phyloP scores from a whole-genome alignment of 139 green algal genomes.

The Protoeuglena noctilucae region DNA sequence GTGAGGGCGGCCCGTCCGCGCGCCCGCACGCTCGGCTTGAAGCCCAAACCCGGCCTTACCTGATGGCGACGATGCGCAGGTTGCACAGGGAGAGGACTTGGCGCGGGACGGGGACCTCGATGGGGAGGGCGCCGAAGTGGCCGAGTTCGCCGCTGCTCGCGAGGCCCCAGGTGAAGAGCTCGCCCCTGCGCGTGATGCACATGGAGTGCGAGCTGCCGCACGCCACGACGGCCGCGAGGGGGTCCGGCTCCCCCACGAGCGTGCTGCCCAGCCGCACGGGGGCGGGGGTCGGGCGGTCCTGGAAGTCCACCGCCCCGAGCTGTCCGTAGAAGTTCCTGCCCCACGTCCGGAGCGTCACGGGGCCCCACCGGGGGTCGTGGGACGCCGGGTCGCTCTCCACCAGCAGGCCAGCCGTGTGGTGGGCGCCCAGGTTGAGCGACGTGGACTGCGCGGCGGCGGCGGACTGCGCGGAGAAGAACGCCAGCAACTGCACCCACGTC shows the following conservation, averaged over 20 bases:
- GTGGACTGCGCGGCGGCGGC: conserved; percentile 44
- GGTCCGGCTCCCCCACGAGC: conserved; percentile 35
- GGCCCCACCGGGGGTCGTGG: neutral
- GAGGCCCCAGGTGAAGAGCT: conserved; percentile 64
- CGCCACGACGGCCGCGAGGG: conserved; percentile 46
- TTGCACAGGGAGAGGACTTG: conserved; percentile 14
- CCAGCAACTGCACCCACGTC: conserved; percentile 35
- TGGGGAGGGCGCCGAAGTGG: conserved; percentile 35
- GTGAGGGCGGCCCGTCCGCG: too few relatives aligned
- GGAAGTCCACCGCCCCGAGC: conserved; percentile 7
- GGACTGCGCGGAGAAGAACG: conserved; percentile 49
- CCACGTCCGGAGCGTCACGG: conserved; percentile 1
- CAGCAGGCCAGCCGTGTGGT: conserved; percentile 46
- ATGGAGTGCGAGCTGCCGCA: conserved; percentile 38
- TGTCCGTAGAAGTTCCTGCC: conserved; percentile 6
- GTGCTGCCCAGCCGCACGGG: conserved; percentile 11
- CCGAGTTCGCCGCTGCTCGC: conserved; percentile 55
- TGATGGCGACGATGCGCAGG: too few relatives aligned
- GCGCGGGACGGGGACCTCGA: conserved; percentile 30
- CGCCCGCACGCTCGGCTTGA: too few relatives aligned
- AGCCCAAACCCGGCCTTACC: too few relatives aligned
- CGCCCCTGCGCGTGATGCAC: conserved; percentile 40
- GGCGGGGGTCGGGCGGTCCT: neutral
- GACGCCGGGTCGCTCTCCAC: conserved; percentile 1
- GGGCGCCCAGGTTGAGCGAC: conserved; percentile 38